Base-by-base conservation (phyloP, 805 yeast genomes). In the Saccharomycopsis javanensis region DNA sequence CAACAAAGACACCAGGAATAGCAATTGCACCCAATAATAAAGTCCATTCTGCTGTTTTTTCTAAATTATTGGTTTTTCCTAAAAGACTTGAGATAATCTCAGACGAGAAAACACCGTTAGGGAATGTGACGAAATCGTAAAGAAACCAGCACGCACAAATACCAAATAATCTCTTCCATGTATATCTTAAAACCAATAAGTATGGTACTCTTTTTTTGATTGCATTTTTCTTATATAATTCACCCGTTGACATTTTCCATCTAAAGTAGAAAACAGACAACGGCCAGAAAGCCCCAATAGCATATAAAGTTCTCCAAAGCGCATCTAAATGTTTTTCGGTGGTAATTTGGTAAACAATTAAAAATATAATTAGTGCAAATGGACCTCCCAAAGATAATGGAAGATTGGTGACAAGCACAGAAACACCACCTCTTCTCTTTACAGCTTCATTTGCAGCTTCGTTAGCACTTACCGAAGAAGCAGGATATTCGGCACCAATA, bases 341-440 rank as follows among this genome's bases (percentile, higher is more conserved):
- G 33, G 84, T 79, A 52, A 84, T 83, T 55, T 76, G 74, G 69
- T 79, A 77, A 10, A 86, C 89, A 63, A 86, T 83, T 64, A 86
- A 72, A 65, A 86, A 86, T 37, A 86, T 74, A 53, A 77, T 75
- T 54, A 83, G 67, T 15, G 88, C 86, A 66, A 86, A 80, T n/a
- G 92, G 92, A 4, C 89, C 89, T 54, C 95, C 94, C 45, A 86
- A 74, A 3, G 86, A 75, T 46, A 86, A 71, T 2, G 92, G 94
- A 53, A 86, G 71, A 67, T 86, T 86, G 16, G 92, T 85, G 33
- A 82, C 85, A 67, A 86, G 62, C 34, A 79, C 76, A 64, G 85
- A 83, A 20, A 78, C 74, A 38, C 83, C 81, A 54, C 94, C 91
- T 67, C 94, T 75, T 64, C 76, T 74, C 64, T 74, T 79, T 6